Percentiles rank a stretch among this genome's conserved stretches.
Conservation (phyloP, 169 alveolate genomes). For the Eimeria mitis region DNA sequence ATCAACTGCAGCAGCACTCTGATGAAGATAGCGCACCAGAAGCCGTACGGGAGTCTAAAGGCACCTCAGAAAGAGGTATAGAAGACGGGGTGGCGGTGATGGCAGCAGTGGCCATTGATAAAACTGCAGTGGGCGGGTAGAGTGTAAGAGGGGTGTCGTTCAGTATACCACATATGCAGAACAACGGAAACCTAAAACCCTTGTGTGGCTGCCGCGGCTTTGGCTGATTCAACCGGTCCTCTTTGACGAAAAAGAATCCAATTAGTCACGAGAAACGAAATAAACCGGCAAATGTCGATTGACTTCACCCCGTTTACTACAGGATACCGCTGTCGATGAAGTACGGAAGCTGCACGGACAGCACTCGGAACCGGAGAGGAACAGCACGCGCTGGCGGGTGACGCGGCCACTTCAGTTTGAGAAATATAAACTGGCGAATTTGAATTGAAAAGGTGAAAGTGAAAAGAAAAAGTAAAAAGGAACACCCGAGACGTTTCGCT, state of each 20-base stretch:
- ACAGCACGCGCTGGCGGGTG: not conserved
- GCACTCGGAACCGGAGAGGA: not conserved
- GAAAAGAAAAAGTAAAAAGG: not conserved
- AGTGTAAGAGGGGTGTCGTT: not conserved
- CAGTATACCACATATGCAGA: not conserved
- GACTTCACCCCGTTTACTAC: not conserved
- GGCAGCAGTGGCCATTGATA: not conserved
- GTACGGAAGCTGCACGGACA: not conserved
- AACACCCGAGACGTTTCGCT: not conserved
- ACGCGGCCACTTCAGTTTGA: not conserved
- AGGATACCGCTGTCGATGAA: not conserved
- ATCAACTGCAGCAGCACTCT: not conserved
- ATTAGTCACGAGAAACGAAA: not conserved
- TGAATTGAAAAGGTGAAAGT: not conserved
- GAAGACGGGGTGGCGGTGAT: too few relatives aligned
- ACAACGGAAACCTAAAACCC: not conserved
- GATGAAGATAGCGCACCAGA: not conserved
- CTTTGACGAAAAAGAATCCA: not conserved
- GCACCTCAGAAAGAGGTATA: not conserved
- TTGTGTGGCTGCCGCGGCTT: not conserved
- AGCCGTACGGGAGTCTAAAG: not conserved
- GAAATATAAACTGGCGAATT: too few relatives aligned
- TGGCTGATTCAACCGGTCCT: not conserved
- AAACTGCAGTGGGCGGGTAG: not conserved
- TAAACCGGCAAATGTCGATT: not conserved